These are phyloP conservation scores for Jacaranda copaia DNA, from an alignment of 257 asterid species.

Conservation along the genomic window DNA sequence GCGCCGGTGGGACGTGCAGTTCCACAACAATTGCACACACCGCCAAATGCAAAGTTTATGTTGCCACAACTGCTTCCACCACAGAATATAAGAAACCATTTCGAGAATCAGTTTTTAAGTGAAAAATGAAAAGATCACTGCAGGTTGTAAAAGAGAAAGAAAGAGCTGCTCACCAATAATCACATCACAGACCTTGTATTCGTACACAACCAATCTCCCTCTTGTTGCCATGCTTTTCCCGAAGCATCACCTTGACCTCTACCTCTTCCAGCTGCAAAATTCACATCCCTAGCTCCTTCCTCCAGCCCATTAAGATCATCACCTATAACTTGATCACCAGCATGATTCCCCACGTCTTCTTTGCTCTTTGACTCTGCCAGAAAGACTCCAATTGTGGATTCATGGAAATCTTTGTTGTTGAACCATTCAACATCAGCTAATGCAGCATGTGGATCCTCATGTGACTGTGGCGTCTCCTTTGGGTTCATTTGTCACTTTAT, in stretches of 20 bases:
- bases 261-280: slow-evolving; percentile 83
- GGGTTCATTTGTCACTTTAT: slow-evolving; percentile 90
- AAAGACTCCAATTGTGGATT: slow-evolving; percentile 80
- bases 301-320: slow-evolving; percentile 57
- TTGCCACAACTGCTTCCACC: slow-evolving; percentile 85
- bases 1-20: slow-evolving; percentile 97
- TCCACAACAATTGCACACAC: slow-evolving; percentile 98
- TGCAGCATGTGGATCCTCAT: slow-evolving; percentile 98
- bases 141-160: slow-evolving; percentile 55
- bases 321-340: slow-evolving; percentile 46
- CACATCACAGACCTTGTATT: slow-evolving; percentile 99
- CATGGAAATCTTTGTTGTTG: slow-evolving; percentile 94
- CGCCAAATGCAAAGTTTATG: slow-evolving; percentile 98
- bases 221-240: slow-evolving; percentile 95
- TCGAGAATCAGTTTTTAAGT: slow-evolving; percentile 21
- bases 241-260: slow-evolving; percentile 83
- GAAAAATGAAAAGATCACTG: slow-evolving; percentile 24
- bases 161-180: slow-evolving; percentile 97
- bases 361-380: slow-evolving; percentile 93
- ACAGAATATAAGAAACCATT: slow-evolving; percentile 41
- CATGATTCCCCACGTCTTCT: slow-evolving; percentile 57
- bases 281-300: slow-evolving; percentile 59
- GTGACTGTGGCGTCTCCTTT: slow-evolving; percentile 99
- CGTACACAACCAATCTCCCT: slow-evolving; percentile 94
- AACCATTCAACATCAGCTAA: slow-evolving; percentile 99